phyloP scores from a whole-genome alignment of 805 yeast genomes.

The Suhomyces prunicola region DNA sequence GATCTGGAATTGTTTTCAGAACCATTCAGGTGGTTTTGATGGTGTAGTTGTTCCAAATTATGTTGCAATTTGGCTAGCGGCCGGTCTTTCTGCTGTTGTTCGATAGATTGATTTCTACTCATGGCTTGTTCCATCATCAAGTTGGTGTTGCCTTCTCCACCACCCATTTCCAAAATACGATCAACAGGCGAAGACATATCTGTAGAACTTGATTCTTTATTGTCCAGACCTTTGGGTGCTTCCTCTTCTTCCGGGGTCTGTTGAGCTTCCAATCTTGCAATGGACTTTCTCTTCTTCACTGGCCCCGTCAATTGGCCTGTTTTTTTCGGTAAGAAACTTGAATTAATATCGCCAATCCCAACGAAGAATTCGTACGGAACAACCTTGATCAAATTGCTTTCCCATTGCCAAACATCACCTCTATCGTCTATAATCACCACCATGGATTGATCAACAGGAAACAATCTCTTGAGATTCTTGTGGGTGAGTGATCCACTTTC shows the following conservation, averaged over 20 bases:
- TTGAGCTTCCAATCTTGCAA: conserved; percentile 53
- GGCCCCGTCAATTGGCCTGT: conserved; percentile 58
- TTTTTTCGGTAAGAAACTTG: conserved; percentile 85
- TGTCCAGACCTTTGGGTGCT: conserved; percentile 5
- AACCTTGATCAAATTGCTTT: conserved; percentile 83
- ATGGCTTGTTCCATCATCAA: conserved; percentile 54
- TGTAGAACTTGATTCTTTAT: conserved; percentile 3
- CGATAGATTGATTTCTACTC: conserved; percentile 67
- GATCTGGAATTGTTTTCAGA: conserved; percentile 15
- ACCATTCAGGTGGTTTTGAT: conserved; percentile 23
- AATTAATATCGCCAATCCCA: conserved; percentile 96
- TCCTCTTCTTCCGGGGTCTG: conserved; percentile 14
- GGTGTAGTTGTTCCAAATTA: conserved; percentile 54
- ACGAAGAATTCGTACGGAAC: conserved; percentile 95
- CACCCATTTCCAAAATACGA: conserved; percentile 45
- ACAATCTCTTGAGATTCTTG: conserved; percentile 80
- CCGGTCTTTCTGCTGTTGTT: conserved; percentile 76
- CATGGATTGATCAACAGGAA: conserved; percentile 95
- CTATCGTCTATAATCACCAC: conserved; percentile 95
- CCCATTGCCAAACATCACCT: conserved; percentile 99
- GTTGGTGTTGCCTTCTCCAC: conserved; percentile 48
- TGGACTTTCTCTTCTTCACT: conserved; percentile 54
- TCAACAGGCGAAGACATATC: conserved; percentile 44
- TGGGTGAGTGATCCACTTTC: conserved; percentile 92
- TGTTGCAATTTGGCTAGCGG: conserved; percentile 83